These are phyloP conservation scores for Colletotrichum costaricense DNA, from an alignment of 2,329 filamentous ascomycete species.

Conservation along the genomic window DNA sequence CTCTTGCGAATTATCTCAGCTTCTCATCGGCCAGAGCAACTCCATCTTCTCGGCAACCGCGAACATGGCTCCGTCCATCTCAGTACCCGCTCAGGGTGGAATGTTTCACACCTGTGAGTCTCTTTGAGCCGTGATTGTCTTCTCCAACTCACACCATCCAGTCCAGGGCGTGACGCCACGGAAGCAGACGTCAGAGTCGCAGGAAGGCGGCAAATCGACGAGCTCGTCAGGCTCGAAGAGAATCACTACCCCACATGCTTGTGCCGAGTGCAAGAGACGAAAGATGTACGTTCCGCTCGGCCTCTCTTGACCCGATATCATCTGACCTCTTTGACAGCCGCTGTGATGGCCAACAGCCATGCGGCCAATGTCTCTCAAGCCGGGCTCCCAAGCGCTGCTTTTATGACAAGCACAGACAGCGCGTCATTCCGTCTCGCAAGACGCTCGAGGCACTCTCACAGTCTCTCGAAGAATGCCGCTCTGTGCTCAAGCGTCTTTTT, in stretches of 20 bases:
- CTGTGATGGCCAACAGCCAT: constrained; percentile 84
- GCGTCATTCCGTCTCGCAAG: constrained; percentile 83
- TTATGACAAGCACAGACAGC: constrained; percentile 83
- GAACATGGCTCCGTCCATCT: constrained; percentile 34
- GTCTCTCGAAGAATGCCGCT: constrained; percentile 73
- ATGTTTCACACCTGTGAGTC: constrained; percentile 38
- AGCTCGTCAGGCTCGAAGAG: constrained; percentile 55
- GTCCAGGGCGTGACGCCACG: constrained; percentile 37
- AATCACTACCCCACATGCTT: constrained; percentile 72
- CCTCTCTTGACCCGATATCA: neutral
- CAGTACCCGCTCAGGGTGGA: constrained; percentile 35
- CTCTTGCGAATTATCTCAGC: neutral
- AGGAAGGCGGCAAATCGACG: constrained; percentile 50
- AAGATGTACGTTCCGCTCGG: constrained; percentile 69
- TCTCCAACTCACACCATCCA: constrained; percentile 10
- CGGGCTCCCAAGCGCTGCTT: constrained; percentile 82
- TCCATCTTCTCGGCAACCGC: neutral
- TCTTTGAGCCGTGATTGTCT: neutral
- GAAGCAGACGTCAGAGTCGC: constrained; percentile 33
- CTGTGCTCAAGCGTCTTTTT: constrained; percentile 71
- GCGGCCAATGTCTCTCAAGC: constrained; percentile 85
- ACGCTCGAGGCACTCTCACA: constrained; percentile 73
- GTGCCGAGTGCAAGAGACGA: constrained; percentile 80
- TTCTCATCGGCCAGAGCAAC: neutral
- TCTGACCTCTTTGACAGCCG: constrained; percentile 57